Conservation (phyloP, 306 rosid genomes). For the Clitoria ternatea region DNA sequence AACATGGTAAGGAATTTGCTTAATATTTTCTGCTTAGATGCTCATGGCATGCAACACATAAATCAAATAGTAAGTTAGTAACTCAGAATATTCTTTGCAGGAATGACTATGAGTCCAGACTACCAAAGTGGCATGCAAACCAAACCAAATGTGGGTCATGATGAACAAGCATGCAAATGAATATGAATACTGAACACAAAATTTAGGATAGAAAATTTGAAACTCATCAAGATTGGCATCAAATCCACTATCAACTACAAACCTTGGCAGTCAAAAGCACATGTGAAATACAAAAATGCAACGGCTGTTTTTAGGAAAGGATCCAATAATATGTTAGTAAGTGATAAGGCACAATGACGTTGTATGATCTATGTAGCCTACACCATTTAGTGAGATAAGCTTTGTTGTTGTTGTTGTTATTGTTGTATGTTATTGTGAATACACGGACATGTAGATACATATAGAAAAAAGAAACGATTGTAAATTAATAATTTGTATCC, state of each 20-base stretch:
- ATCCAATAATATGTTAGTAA: no score
- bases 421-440: neutral
- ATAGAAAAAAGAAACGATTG: conserved; percentile 9
- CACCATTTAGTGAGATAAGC: no score
- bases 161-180: conserved; percentile 1
- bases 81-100: conserved; percentile 3
- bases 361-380: no score
- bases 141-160: neutral
- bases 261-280: neutral
- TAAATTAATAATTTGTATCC: conserved; percentile 22
- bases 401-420: no score
- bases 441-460: neutral
- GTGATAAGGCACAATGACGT: no score
- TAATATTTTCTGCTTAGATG: conserved; percentile 6
- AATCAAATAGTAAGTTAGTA: neutral
- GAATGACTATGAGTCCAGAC: neutral
- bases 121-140: conserved; percentile 7
- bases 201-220: neutral
- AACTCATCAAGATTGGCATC: no score
- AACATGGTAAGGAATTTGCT: conserved; percentile 8
- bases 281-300: conserved; percentile 2
- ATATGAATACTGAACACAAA: neutral
- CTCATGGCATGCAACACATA: conserved; percentile 12
- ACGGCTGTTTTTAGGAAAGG: neutral
- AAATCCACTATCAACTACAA: no score